A percentile compares a stretch with the other conserved stretches of the same genome.
Evolutionary conservation across 768 basidiomycete genomes (phyloP).

Genomic region (Daedaleopsis nitida): DNA sequence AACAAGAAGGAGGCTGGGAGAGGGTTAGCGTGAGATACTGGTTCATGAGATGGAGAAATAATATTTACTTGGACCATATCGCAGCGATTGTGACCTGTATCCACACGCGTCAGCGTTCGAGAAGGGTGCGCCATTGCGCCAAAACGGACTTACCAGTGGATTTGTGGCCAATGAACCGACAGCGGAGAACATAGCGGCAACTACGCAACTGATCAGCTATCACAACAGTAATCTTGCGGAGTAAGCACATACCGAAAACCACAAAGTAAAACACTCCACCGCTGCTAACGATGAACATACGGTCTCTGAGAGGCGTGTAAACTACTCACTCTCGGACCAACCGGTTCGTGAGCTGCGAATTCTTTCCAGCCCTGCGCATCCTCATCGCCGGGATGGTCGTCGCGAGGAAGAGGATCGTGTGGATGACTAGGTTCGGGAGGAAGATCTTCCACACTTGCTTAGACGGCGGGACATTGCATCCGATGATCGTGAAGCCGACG

Average conservation of each 20-base stretch:
- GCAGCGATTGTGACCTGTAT: background rate
- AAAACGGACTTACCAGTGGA: constrained; percentile 5
- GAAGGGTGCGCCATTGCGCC: background rate
- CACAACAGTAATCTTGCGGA: background rate
- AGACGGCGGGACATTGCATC: constrained; percentile 22
- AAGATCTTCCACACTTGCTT: constrained; percentile 19
- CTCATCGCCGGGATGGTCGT: constrained; percentile 19
- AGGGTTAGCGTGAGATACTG: background rate
- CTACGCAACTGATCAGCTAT: background rate
- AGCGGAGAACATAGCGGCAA: constrained; percentile 15
- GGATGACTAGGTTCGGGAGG: constrained; percentile 19
- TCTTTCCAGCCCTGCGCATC: constrained; percentile 7
- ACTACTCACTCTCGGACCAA: constrained; percentile 19
- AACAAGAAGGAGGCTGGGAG: constrained; percentile 13
- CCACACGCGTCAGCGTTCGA: background rate
- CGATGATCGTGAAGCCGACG: constrained; percentile 11
- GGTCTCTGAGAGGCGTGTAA: background rate
- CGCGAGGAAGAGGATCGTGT: constrained; percentile 22
- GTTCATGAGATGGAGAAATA: background rate
- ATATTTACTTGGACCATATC: constrained; percentile 13
- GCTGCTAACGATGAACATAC: constrained; percentile 9
- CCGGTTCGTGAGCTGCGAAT: constrained; percentile 17
- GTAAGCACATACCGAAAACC: constrained; percentile 14
- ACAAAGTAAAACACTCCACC: constrained; percentile 22
- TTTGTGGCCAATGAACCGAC: constrained; percentile 10